These are phyloP conservation scores for Cercospora citrullina DNA, from an alignment of 2,329 filamentous ascomycete genomes.

Conservation along the genomic window DNA sequence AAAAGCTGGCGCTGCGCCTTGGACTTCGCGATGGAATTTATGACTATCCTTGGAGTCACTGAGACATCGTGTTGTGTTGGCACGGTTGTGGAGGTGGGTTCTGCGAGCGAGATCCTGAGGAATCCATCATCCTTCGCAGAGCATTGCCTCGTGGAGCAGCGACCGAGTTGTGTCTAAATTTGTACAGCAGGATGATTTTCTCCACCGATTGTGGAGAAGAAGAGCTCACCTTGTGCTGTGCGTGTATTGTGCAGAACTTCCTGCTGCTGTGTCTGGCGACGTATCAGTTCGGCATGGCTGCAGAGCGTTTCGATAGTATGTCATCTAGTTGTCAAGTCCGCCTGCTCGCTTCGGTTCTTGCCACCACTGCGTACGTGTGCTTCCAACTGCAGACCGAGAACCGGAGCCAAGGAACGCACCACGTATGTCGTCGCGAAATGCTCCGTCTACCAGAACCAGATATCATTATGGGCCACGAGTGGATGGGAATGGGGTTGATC, in stretches of 20 bases:
- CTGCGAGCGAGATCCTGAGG: neutral
- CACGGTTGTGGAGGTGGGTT: neutral
- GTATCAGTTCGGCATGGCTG: neutral
- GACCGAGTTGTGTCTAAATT: neutral
- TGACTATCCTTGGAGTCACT: neutral
- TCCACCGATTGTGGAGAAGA: neutral
- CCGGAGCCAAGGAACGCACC: neutral
- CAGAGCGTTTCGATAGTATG: neutral
- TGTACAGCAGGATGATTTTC: neutral
- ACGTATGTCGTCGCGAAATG: neutral
- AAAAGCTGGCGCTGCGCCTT: neutral
- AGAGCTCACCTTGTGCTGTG: neutral
- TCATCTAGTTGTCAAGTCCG: neutral
- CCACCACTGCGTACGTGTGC: constrained; percentile 1
- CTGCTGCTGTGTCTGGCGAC: neutral
- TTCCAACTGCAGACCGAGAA: neutral
- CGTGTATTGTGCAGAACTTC: neutral
- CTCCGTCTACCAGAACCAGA: neutral
- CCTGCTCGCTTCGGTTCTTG: neutral
- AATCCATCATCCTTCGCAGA: neutral
- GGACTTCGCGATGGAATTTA: neutral
- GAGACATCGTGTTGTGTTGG: neutral
- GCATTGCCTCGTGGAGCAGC: neutral
- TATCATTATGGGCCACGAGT: neutral
- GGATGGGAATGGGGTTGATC: neutral